Conservation (phyloP, 2,329 filamentous ascomycete genomes). For the Fusarium chaquense region DNA sequence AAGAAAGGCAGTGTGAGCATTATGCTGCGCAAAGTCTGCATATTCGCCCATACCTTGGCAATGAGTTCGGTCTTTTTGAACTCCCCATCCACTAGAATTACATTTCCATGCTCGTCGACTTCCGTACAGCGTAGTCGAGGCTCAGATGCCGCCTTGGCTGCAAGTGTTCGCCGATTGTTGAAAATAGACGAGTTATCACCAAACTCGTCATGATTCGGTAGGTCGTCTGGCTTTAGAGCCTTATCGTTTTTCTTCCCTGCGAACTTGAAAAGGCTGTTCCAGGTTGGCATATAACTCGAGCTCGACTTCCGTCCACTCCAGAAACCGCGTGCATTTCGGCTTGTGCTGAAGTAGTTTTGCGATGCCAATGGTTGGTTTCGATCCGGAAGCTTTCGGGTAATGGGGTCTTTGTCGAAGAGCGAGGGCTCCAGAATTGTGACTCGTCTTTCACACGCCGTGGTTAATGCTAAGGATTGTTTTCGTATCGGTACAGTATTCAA, state of each 20-base stretch:
- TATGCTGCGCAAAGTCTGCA: neutral
- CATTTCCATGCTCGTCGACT: conserved; percentile 90
- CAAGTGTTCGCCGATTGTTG: conserved; percentile 75
- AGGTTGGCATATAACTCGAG: conserved; percentile 51
- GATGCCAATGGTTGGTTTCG: conserved; percentile 17
- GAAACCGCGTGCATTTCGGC: conserved; percentile 38
- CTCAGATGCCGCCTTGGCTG: conserved; percentile 83
- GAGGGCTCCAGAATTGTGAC: conserved; percentile 48
- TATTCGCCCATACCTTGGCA: conserved; percentile 74
- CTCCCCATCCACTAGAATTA: conserved; percentile 92
- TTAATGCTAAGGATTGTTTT: conserved; percentile 28
- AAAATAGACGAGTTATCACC: conserved; percentile 69
- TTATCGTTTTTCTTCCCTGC: conserved; percentile 53
- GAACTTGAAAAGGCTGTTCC: conserved; percentile 64
- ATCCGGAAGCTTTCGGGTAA: conserved; percentile 30
- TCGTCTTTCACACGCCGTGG: conserved; percentile 27
- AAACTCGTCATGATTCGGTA: conserved; percentile 70
- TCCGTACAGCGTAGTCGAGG: conserved; percentile 92
- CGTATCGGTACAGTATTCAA: conserved; percentile 13
- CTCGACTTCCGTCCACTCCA: conserved; percentile 38
- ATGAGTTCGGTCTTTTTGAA: conserved; percentile 98
- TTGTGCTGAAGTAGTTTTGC: conserved; percentile 50
- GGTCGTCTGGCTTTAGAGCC: conserved; percentile 67
- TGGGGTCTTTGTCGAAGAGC: conserved; percentile 46
- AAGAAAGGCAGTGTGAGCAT: conserved; percentile 18